These are phyloP conservation scores for Prunus kanzakura DNA, from an alignment of 306 rosid species.

Conservation along the genomic window DNA sequence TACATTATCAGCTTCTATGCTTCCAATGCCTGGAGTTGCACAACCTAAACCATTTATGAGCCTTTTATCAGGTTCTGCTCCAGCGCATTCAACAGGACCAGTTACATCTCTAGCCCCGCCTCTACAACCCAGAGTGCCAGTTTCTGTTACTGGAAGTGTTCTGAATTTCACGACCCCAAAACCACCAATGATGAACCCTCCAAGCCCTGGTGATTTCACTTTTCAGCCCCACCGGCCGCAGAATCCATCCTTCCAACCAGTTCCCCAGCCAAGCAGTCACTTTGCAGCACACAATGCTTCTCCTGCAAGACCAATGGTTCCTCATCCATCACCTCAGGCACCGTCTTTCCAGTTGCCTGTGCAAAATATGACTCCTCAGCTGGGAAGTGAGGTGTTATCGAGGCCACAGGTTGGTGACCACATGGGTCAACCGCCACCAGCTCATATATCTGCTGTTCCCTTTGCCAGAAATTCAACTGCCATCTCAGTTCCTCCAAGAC, in stretches of 20 bases:
- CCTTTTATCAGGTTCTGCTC: too few relatives aligned
- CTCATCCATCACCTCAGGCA: conserved; percentile 39
- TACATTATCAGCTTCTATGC: too few relatives aligned
- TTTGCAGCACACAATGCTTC: conserved; percentile 32
- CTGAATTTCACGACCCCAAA: conserved; percentile 31
- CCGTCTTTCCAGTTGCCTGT: conserved; percentile 39
- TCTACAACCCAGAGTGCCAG: conserved; percentile 53
- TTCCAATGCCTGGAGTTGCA: too few relatives aligned
- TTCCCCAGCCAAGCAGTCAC: conserved; percentile 41
- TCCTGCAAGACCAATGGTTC: conserved; percentile 26
- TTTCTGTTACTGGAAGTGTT: conserved; percentile 38
- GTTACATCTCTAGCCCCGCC: conserved; percentile 36
- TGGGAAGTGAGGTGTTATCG: conserved; percentile 46
- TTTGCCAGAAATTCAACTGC: conserved; percentile 47
- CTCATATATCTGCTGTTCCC: conserved; percentile 33
- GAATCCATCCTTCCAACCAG: conserved; percentile 43
- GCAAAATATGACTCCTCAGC: conserved; percentile 40
- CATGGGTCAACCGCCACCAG: conserved; percentile 42
- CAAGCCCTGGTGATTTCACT: conserved; percentile 62
- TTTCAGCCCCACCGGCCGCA: conserved; percentile 57
- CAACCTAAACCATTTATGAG: too few relatives aligned
- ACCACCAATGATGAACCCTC: conserved; percentile 36
- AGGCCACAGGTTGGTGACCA: conserved; percentile 46
- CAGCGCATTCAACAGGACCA: conserved; percentile 24
- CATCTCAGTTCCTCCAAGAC: conserved; percentile 42